Evolutionary conservation across 2,329 filamentous ascomycete genomes (phyloP).

Genomic region (Ophiosphaerella korrae): DNA sequence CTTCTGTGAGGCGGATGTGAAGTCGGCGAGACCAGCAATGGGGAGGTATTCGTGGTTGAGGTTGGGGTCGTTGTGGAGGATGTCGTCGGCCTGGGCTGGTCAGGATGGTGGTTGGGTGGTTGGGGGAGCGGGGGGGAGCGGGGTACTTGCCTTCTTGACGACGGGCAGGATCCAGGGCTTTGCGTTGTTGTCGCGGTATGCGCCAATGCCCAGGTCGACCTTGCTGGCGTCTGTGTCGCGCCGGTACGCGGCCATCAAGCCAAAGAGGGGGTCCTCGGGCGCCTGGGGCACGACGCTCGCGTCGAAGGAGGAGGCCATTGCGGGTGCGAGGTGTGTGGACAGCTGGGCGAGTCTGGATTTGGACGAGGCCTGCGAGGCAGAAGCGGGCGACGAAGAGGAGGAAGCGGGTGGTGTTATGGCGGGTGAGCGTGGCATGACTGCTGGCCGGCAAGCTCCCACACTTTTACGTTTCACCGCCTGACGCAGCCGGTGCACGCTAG

Average conservation of each 20-base stretch:
- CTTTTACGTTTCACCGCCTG: constrained; percentile 33
- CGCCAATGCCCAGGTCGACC: constrained; percentile 93
- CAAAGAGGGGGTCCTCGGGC: constrained; percentile 93
- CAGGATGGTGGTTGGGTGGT: constrained; percentile 15
- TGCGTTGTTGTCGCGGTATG: constrained; percentile 91
- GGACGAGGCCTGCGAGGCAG: constrained; percentile 24
- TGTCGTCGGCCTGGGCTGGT: constrained; percentile 77
- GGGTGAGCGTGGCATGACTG: constrained; percentile 35
- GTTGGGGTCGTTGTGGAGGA: constrained; percentile 83
- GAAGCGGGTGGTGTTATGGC: constrained; percentile 1
- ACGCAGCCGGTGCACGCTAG: constrained; percentile 28
- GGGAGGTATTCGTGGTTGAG: constrained; percentile 98
- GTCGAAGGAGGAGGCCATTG: constrained; percentile 71
- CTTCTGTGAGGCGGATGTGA: constrained; percentile 89
- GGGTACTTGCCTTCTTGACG: constrained; percentile 80
- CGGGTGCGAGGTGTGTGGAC: constrained; percentile 69
- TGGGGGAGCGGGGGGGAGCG: neutral
- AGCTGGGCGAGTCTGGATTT: constrained; percentile 60
- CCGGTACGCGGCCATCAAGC: constrained; percentile 84
- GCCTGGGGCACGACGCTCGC: constrained; percentile 82
- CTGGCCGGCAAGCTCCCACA: constrained; percentile 17
- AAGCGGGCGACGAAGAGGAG: constrained; percentile 9
- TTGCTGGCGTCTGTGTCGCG: constrained; percentile 78
- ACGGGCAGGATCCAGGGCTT: constrained; percentile 98
- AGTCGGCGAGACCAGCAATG: constrained; percentile 84